These are phyloP conservation scores for Botrytis paeoniae DNA, from an alignment of 2,329 filamentous ascomycete genomes.

Conservation along the genomic window DNA sequence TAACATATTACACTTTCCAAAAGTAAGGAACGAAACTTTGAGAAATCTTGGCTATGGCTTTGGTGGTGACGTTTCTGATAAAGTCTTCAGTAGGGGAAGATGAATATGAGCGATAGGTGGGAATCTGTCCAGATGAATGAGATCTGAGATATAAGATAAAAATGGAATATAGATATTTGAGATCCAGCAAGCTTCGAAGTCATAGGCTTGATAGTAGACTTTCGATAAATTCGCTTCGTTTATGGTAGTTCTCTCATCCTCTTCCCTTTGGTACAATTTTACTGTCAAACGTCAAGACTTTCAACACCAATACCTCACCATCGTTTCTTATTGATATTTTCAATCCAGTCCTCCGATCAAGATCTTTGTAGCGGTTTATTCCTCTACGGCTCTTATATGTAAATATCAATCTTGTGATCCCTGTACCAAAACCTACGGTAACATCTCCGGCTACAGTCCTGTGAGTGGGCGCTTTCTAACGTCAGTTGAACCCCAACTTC, in stretches of 20 bases:
- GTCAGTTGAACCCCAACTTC: no score
- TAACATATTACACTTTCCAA: neutral
- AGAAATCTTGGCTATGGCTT: no score
- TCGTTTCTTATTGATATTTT: neutral
- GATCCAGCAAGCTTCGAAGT: neutral
- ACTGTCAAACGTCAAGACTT: neutral
- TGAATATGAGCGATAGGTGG: no score
- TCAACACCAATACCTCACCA: neutral
- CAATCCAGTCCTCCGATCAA: no score
- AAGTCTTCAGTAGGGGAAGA: no score
- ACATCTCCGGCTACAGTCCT: no score
- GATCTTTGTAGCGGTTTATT: rapidly evolving
- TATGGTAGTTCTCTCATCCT: neutral
- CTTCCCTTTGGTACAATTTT: neutral
- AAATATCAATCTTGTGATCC: no score
- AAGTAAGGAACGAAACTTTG: no score
- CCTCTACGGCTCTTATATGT: no score
- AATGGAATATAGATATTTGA: neutral
- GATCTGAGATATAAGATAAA: neutral
- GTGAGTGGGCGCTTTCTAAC: no score
- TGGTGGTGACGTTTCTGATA: no score
- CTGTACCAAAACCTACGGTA: no score
- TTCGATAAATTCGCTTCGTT: neutral
- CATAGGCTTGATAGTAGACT: rapidly evolving
- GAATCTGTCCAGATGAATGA: neutral